Percentiles rank a stretch among this genome's conserved stretches.
Evolutionary conservation across 139 green algal species (phyloP).

Genomic region (Closterium sp.): DNA sequence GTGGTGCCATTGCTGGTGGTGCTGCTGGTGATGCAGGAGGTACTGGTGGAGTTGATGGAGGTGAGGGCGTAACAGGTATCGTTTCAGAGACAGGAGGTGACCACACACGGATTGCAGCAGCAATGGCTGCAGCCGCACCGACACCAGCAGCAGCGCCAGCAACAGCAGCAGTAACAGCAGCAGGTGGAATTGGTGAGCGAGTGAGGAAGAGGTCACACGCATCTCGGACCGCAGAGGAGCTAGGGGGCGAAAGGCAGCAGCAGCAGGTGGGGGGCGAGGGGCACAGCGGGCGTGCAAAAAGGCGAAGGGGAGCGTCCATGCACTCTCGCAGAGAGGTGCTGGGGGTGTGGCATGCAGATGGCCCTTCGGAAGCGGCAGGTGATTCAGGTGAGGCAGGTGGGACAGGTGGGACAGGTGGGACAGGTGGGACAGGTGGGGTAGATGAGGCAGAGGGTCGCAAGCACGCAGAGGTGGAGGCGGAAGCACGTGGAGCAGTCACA

Average conservation of each 20-base stretch:
- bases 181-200: not conserved
- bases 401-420: no score
- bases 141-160: no score
- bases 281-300: not conserved
- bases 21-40: not conserved
- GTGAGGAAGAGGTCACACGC: not conserved
- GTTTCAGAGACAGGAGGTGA: no score
- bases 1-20: not conserved
- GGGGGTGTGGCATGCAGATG: not conserved
- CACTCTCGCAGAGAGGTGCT: not conserved
- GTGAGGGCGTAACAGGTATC: no score
- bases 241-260: not conserved
- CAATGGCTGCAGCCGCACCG: no score
- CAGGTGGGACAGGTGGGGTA: no score
- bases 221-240: not conserved
- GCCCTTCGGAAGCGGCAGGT: not conserved
- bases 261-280: not conserved
- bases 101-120: no score
- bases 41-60: no score
- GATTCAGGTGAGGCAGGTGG: no score
- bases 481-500: not conserved
- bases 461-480: not conserved
- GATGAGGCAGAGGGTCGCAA: no score
- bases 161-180: not conserved
- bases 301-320: not conserved